Evolutionary conservation across 768 basidiomycete genomes (phyloP).

Genomic region (Chalciporus pseudorubinellus): DNA sequence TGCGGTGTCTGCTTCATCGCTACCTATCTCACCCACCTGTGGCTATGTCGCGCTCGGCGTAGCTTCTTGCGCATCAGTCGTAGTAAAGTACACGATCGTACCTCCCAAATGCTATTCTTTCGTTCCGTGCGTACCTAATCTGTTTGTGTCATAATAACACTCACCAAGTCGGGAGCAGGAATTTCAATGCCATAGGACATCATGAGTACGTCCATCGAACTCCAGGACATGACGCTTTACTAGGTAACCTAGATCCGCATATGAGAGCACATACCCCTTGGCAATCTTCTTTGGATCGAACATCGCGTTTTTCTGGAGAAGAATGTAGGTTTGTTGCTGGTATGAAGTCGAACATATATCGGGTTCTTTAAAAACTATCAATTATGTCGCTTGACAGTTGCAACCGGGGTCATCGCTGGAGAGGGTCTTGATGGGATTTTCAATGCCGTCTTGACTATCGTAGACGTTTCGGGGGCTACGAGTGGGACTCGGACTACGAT

Average conservation of each 20-base stretch:
- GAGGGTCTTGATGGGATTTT: conserved; percentile 40
- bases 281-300: conserved; percentile 27
- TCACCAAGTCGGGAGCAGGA: conserved; percentile 10
- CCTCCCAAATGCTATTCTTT: conserved; percentile 23
- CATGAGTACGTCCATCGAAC: conserved; percentile 5
- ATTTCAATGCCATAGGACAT: conserved; percentile 29
- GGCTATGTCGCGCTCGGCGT: conserved; percentile 56
- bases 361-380: conserved; percentile 7
- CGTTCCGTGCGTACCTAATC: conserved; percentile 16
- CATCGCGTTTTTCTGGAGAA: conserved; percentile 21
- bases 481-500: conserved; percentile 31
- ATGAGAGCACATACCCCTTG: conserved; percentile 23
- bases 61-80: conserved; percentile 41
- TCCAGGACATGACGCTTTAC: neutral
- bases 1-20: conserved; percentile 21
- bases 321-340: neutral
- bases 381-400: conserved; percentile 35
- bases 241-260: conserved; percentile 1
- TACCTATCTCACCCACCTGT: conserved; percentile 48
- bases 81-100: conserved; percentile 36
- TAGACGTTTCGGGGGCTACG: conserved; percentile 24
- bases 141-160: neutral
- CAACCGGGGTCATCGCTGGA: conserved; percentile 40
- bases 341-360: neutral
- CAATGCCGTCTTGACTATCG: conserved; percentile 31